Conservation (phyloP, 805 yeast species). For the Ogataea kodamae region DNA sequence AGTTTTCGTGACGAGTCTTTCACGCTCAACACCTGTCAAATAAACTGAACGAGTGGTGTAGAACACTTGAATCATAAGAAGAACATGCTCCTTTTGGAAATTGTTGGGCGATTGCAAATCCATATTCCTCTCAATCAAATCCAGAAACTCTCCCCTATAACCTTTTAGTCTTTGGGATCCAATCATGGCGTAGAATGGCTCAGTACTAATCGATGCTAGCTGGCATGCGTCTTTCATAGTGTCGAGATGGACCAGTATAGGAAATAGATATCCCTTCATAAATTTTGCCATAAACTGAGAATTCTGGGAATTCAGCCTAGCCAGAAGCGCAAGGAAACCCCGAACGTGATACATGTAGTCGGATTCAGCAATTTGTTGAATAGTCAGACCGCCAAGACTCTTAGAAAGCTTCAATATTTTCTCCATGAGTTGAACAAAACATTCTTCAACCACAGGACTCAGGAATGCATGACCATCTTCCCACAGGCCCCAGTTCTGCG, state of each 20-base stretch:
- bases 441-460: not conserved
- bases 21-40: slow-evolving; percentile 46
- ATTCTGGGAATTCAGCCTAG: not conserved
- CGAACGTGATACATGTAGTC: not conserved
- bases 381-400: not conserved
- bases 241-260: not conserved
- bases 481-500: not conserved
- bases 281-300: not conserved
- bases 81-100: slow-evolving; percentile 61
- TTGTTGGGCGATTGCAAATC: slow-evolving; percentile 39
- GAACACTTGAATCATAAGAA: slow-evolving; percentile 68
- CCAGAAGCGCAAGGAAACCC: not conserved
- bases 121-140: slow-evolving; percentile 40
- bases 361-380: not conserved
- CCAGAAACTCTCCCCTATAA: slow-evolving; percentile 31
- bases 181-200: too few species aligned
- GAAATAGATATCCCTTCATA: not conserved
- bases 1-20: slow-evolving; percentile 48
- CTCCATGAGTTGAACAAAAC: not conserved
- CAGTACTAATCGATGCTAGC: not conserved
- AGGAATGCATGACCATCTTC: not conserved
- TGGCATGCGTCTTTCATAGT: not conserved
- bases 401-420: not conserved
- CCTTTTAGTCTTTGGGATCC: too few species aligned
- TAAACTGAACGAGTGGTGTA: slow-evolving; percentile 65